phyloP scores from a whole-genome alignment of 164 flowering plant genomes.

The Stephania japonica region DNA sequence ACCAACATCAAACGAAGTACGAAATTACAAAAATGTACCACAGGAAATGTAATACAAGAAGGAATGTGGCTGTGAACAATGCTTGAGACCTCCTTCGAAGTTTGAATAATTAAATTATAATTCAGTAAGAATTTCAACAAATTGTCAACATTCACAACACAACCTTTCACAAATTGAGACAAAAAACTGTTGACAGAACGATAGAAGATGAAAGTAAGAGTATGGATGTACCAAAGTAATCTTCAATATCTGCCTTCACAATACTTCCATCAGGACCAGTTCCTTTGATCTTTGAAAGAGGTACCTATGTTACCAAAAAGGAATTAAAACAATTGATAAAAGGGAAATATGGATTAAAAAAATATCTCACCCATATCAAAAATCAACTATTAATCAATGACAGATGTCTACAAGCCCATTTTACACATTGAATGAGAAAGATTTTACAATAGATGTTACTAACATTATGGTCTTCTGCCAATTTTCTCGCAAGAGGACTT shows the following conservation, averaged over 20 bases:
- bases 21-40: not conserved
- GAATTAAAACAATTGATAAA: not conserved
- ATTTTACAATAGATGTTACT: slow-evolving; percentile 12
- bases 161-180: not conserved
- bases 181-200: not conserved
- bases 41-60: not conserved
- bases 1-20: not conserved
- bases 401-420: not conserved
- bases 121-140: not conserved
- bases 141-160: not conserved
- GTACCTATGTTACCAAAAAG: slow-evolving; percentile 37
- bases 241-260: slow-evolving; percentile 96
- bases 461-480: slow-evolving; percentile 86
- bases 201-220: not conserved
- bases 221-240: slow-evolving; percentile 62
- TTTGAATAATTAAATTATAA: not conserved
- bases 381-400: not conserved
- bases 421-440: not conserved
- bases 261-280: slow-evolving; percentile 92
- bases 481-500: slow-evolving; percentile 85
- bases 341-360: not conserved
- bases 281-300: slow-evolving; percentile 82
- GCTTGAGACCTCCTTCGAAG: not conserved
- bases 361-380: not conserved
- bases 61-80: not conserved